phyloP scores from a whole-genome alignment of 1,284 basidiomycete genomes.

The Athelia psychrophila region DNA sequence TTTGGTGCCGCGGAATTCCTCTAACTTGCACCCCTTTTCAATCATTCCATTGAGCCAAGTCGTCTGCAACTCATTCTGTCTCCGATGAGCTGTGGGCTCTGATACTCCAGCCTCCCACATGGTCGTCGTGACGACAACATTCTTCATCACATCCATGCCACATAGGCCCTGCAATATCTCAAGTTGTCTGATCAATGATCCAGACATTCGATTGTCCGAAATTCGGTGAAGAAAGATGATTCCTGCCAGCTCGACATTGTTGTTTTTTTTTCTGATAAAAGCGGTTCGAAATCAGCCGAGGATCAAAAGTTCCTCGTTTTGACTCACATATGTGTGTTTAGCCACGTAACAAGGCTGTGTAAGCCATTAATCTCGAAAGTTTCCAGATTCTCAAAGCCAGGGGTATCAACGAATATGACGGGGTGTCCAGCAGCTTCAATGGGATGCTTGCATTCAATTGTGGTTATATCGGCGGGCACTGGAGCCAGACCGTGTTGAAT shows the following conservation, averaged over 20 bases:
- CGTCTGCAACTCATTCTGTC: not conserved
- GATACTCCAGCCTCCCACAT: not conserved
- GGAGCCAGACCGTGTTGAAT: not conserved
- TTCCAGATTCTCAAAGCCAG: not conserved
- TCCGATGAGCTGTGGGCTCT: not conserved
- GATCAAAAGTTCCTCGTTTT: not conserved
- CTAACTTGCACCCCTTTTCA: not conserved
- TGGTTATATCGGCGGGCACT: not conserved
- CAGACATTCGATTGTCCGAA: not conserved
- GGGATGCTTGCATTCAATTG: no score
- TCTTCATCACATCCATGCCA: not conserved
- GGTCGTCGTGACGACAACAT: not conserved
- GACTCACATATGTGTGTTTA: not conserved
- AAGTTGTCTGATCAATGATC: not conserved
- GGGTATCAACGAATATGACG: not conserved
- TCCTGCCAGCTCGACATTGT: not conserved
- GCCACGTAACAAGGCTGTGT: not conserved
- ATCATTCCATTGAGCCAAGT: not conserved
- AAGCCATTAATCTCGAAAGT: not conserved
- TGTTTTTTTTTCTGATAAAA: not conserved
- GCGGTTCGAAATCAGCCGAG: not conserved
- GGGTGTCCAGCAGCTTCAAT: no score
- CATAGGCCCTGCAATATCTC: not conserved
- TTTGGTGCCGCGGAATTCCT: not conserved
- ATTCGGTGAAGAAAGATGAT: not conserved